phyloP scores from a whole-genome alignment of 495 filamentous ascomycete genomes.

The Podospora pseudocomata region DNA sequence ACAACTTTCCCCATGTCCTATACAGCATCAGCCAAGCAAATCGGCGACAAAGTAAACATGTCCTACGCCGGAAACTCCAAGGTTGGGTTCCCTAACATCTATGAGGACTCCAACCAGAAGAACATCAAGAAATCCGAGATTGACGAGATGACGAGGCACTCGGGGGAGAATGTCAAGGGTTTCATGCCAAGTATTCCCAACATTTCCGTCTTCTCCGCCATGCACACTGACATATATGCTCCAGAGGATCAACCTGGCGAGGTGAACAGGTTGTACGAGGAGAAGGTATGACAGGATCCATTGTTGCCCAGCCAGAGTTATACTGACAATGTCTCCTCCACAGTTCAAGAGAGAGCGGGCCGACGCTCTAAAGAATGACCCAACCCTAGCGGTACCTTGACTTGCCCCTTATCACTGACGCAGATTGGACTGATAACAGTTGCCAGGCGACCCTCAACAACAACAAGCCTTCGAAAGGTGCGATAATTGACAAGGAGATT shows the following conservation, averaged over 20 bases:
- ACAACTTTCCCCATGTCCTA: background rate
- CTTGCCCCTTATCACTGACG: background rate
- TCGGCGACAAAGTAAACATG: slow-evolving; percentile 10
- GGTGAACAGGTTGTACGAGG: slow-evolving; percentile 15
- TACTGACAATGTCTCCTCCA: background rate
- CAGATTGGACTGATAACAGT: background rate
- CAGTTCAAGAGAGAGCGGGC: slow-evolving; percentile 13
- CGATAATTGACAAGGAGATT: slow-evolving; percentile 30
- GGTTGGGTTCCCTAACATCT: slow-evolving; percentile 20
- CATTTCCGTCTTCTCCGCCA: background rate
- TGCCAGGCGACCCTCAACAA: slow-evolving; percentile 22
- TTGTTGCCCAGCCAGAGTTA: background rate
- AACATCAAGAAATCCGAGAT: slow-evolving; percentile 18
- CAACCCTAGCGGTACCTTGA: slow-evolving; percentile 22
- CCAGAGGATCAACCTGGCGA: slow-evolving; percentile 21
- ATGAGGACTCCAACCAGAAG: slow-evolving; percentile 25
- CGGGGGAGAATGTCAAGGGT: slow-evolving; percentile 27
- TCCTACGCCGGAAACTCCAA: slow-evolving; percentile 22
- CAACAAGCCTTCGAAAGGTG: slow-evolving; percentile 26
- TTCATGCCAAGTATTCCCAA: slow-evolving; percentile 20
- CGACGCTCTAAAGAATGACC: slow-evolving; percentile 26
- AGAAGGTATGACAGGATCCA: slow-evolving; percentile 9
- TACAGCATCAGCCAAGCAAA: background rate
- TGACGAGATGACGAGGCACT: slow-evolving; percentile 17
- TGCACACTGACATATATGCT: background rate